These are phyloP conservation scores for Lentinula guzmanii DNA, from an alignment of 768 basidiomycete species.

Conservation along the genomic window DNA sequence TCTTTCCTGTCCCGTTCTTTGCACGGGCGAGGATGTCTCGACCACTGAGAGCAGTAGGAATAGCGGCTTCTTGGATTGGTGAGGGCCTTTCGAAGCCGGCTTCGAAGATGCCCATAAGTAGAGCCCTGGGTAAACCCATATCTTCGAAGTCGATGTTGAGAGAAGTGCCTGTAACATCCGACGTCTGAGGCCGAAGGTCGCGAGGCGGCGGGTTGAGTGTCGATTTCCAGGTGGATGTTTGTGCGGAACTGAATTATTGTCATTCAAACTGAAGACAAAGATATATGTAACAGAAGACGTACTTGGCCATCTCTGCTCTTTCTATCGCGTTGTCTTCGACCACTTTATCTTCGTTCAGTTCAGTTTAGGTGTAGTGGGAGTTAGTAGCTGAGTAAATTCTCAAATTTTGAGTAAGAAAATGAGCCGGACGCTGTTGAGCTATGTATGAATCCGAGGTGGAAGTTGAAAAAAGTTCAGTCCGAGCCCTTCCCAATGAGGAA, in stretches of 20 bases:
- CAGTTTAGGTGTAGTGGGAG: not conserved
- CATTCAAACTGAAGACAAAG: not conserved
- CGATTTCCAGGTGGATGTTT: conserved; percentile 51
- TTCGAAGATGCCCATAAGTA: conserved; percentile 99
- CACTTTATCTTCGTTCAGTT: not conserved
- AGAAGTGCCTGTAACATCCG: conserved; percentile 84
- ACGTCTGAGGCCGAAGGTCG: conserved; percentile 92
- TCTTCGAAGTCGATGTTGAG: conserved; percentile 96
- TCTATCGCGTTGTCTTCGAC: not conserved
- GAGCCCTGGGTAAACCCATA: conserved; percentile 85
- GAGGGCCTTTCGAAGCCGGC: conserved; percentile 96
- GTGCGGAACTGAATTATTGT: not conserved
- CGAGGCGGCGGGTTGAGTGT: conserved; percentile 82
- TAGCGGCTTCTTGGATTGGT: conserved; percentile 98
- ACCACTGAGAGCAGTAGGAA: conserved; percentile 88
- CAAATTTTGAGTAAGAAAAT: not conserved
- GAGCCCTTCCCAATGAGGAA: not conserved
- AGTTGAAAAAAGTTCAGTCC: not conserved
- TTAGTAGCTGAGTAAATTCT: not conserved
- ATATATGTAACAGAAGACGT: not conserved
- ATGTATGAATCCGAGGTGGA: not conserved
- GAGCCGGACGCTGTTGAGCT: not conserved
- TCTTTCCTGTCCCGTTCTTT: conserved; percentile 97
- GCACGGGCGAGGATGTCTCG: conserved; percentile 94
- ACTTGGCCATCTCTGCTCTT: not conserved